A percentile compares a stretch with the other conserved stretches of the same genome.
These are phyloP conservation scores for Pseudohalonectria lignicola DNA, from an alignment of 2,329 filamentous ascomycete genomes.

Conservation along the genomic window DNA sequence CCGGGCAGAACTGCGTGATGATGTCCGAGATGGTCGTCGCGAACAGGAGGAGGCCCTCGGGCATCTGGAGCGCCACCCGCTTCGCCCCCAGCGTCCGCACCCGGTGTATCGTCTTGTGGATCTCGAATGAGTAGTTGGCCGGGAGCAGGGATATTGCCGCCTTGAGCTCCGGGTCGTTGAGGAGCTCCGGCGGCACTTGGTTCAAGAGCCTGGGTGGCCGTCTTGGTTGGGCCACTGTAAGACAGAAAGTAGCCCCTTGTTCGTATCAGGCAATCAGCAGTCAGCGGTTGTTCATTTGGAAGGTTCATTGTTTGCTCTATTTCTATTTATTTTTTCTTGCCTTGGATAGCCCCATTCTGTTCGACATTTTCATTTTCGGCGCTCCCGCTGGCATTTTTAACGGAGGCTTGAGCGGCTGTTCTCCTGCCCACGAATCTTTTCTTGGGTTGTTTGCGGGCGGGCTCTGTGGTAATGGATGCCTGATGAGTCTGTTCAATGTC, in stretches of 20 bases:
- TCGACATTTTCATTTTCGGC: conserved; percentile 30
- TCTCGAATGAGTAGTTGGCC: conserved; percentile 96
- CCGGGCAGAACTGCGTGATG: conserved; percentile 84
- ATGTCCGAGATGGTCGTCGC: conserved; percentile 98
- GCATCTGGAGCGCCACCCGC: conserved; percentile 90
- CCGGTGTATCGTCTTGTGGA: conserved; percentile 94
- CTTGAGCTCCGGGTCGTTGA: conserved; percentile 76
- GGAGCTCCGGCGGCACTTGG: conserved; percentile 78
- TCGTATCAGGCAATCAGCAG: too few relatives aligned
- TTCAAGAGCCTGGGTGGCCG: conserved; percentile 74
- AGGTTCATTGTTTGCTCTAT: too few relatives aligned
- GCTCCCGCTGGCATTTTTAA: too few relatives aligned
- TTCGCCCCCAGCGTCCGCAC: conserved; percentile 72
- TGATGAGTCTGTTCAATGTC: conserved; percentile 39
- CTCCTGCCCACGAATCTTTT: conserved; percentile 84
- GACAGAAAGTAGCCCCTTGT: too few relatives aligned
- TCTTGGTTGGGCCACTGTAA: conserved; percentile 57
- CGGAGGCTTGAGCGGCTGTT: conserved; percentile 56
- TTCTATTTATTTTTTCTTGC: conserved; percentile 23
- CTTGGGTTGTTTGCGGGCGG: conserved; percentile 61
- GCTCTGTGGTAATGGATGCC: conserved; percentile 25
- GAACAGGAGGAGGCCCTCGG: conserved; percentile 88
- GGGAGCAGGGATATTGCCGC: conserved; percentile 80
- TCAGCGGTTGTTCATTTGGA: too few relatives aligned
- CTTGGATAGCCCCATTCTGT: conserved; percentile 57